Evolutionary conservation across 1,139 yeast genomes (phyloP).

Genomic region (Geotrichum fermentans): DNA sequence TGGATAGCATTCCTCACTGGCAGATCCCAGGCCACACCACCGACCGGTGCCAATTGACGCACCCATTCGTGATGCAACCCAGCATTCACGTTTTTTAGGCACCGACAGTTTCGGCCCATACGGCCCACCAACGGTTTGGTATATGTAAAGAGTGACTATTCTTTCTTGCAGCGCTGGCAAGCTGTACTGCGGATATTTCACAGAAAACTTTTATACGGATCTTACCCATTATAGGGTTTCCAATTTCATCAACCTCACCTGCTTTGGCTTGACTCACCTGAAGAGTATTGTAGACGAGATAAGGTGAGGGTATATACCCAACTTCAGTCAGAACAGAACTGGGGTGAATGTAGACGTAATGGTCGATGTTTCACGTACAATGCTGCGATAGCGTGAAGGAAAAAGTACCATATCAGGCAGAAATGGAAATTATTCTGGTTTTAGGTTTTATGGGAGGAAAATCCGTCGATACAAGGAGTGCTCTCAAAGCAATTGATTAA

Average conservation of each 20-base stretch:
- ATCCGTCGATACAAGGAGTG: constrained; percentile 68
- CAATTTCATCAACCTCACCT: constrained; percentile 26
- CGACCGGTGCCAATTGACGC: constrained; percentile 76
- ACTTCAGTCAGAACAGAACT: constrained; percentile 53
- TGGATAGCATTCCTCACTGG: constrained; percentile 80
- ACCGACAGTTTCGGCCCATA: constrained; percentile 69
- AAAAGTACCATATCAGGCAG: constrained; percentile 75
- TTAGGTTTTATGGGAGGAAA: constrained; percentile 34
- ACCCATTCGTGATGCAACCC: constrained; percentile 88
- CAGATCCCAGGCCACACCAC: constrained; percentile 88
- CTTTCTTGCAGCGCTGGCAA: constrained; percentile 73
- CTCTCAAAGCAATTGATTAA: constrained; percentile 84
- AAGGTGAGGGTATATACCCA: constrained; percentile 71
- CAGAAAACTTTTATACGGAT: constrained; percentile 72
- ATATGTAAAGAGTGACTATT: constrained; percentile 67
- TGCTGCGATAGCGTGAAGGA: constrained; percentile 40
- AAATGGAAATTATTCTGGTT: constrained; percentile 53
- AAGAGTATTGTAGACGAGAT: constrained; percentile 49
- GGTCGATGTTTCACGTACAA: constrained; percentile 43
- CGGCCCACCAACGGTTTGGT: constrained; percentile 93
- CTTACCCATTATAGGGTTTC: constrained; percentile 11
- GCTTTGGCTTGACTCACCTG: constrained; percentile 39
- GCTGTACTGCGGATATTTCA: constrained; percentile 67
- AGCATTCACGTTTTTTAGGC: constrained; percentile 65
- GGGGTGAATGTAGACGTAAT: constrained; percentile 71